phyloP scores from a whole-genome alignment of 352 stramenopile genomes.

The Phytopythium kandeliae region DNA sequence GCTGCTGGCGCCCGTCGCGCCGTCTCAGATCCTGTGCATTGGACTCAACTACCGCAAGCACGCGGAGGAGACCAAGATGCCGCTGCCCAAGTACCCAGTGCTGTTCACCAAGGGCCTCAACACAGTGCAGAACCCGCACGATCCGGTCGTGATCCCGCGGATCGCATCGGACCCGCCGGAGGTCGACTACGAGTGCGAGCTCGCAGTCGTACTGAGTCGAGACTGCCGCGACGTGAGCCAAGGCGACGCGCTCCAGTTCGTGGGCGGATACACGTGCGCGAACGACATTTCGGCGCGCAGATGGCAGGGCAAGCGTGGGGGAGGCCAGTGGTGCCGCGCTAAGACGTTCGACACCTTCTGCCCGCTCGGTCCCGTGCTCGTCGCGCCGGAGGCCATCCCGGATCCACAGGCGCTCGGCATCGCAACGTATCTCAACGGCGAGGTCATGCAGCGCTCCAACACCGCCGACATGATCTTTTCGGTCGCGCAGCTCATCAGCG shows the following conservation, averaged over 20 bases:
- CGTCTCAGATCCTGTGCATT: slow-evolving; percentile 81
- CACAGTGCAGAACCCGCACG: slow-evolving; percentile 69
- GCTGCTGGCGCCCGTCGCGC: slow-evolving; percentile 73
- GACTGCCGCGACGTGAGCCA: slow-evolving; percentile 77
- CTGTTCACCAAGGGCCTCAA: slow-evolving; percentile 89
- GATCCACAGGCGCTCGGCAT: slow-evolving; percentile 78
- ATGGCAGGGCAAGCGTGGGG: slow-evolving; percentile 85
- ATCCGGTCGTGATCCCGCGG: slow-evolving; percentile 75
- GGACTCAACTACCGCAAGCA: slow-evolving; percentile 91
- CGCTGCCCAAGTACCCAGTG: slow-evolving; percentile 68
- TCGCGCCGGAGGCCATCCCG: slow-evolving; percentile 65
- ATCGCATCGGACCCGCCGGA: slow-evolving; percentile 58
- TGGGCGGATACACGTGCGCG: slow-evolving; percentile 85
- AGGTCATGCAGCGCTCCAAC: slow-evolving; percentile 83
- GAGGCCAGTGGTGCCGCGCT: slow-evolving; percentile 83
- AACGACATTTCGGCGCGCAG: slow-evolving; percentile 87
- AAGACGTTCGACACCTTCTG: slow-evolving; percentile 92
- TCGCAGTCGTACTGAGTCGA: slow-evolving; percentile 85
- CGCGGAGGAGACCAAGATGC: slow-evolving; percentile 82
- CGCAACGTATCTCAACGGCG: slow-evolving; percentile 75
- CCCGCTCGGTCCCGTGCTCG: slow-evolving; percentile 81
- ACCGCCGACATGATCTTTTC: slow-evolving; percentile 91
- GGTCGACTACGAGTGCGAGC: slow-evolving; percentile 90
- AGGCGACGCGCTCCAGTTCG: slow-evolving; percentile 77
- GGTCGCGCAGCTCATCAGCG: slow-evolving; percentile 83